Conservation (phyloP, 225 moss, liverwort and hornwort species). For the Rhytidiadelphus loreus region DNA sequence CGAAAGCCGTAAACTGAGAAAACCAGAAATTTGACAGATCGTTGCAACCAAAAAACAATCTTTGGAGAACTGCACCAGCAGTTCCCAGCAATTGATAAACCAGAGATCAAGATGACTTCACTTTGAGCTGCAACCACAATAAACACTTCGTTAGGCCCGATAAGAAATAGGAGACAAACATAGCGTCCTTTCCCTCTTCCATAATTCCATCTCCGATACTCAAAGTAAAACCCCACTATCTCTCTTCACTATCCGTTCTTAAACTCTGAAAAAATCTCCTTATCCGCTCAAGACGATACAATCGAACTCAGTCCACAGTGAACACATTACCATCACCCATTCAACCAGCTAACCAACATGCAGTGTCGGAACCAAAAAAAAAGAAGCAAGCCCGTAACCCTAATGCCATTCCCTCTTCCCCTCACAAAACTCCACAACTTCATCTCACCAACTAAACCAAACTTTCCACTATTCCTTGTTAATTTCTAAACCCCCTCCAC, state of each 20-base stretch:
- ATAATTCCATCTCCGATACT: not conserved
- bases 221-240: not conserved
- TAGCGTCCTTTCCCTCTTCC: not conserved
- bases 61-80: constrained; percentile 20
- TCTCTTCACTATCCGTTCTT: not conserved
- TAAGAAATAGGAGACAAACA: not conserved
- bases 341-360: not conserved
- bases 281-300: not conserved
- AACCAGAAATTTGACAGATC: not conserved
- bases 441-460: not conserved
- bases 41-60: not conserved
- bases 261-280: not conserved
- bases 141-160: not conserved
- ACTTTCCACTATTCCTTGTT: not conserved
- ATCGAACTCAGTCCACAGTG: not conserved
- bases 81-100: constrained; percentile 55
- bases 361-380: not conserved
- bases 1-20: not conserved
- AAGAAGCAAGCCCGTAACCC: not conserved
- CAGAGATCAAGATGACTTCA: constrained; percentile 59
- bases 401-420: not conserved
- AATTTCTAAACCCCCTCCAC: not conserved
- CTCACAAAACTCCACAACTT: not conserved
- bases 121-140: constrained; percentile 29
- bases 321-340: not conserved